Evolutionary conservation across 768 basidiomycete species (phyloP).

Genomic region (Rhodotorula babjevae): DNA sequence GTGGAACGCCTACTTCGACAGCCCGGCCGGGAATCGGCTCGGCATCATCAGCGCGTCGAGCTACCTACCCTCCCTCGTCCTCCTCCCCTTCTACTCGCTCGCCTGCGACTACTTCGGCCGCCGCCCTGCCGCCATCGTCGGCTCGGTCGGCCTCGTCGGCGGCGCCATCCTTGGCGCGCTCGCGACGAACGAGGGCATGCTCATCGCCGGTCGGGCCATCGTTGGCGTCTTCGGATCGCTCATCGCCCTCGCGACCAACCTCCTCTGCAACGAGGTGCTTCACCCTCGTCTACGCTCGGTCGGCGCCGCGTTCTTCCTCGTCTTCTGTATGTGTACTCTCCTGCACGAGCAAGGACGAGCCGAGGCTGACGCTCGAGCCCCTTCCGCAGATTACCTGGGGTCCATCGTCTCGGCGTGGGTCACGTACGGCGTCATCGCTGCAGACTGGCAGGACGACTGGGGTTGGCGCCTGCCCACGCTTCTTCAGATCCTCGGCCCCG

Average conservation of each 20-base stretch:
- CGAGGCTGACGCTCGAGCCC: too few relatives aligned
- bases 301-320: slow-evolving; percentile 9
- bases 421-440: slow-evolving; percentile 5
- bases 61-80: slow-evolving; percentile 19
- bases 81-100: slow-evolving; percentile 12
- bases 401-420: neutral
- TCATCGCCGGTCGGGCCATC: slow-evolving; percentile 28
- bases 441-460: neutral
- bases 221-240: slow-evolving; percentile 27
- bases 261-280: slow-evolving; percentile 48
- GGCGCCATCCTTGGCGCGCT: slow-evolving; percentile 20
- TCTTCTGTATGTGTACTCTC: neutral
- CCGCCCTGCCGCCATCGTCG: neutral
- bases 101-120: slow-evolving; percentile 17
- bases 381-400: slow-evolving; percentile 4
- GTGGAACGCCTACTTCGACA: slow-evolving; percentile 39
- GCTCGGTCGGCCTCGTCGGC: neutral
- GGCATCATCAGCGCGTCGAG: slow-evolving; percentile 39
- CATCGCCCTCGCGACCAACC: neutral
- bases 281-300: slow-evolving; percentile 45
- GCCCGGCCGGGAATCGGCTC: slow-evolving; percentile 36
- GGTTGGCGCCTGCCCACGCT: slow-evolving; percentile 57
- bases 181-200: slow-evolving; percentile 19
- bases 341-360: too few relatives aligned
- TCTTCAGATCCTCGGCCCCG: slow-evolving; percentile 62